Evolutionary conservation across 257 asterid species (phyloP), one percentile per base, ranked within the genome.

Genomic region (Scutellaria galericulata): DNA sequence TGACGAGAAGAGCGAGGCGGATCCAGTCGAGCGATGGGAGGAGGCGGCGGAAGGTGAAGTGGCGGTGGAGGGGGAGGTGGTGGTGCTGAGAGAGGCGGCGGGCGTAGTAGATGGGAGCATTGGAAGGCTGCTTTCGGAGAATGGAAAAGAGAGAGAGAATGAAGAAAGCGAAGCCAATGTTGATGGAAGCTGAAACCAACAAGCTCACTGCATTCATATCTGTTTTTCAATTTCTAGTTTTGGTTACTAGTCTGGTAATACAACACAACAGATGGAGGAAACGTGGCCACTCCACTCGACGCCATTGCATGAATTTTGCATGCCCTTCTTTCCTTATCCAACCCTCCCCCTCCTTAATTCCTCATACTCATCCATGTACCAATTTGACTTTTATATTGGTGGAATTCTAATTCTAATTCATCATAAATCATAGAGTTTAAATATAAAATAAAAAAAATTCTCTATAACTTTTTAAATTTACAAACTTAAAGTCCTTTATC

Each of bases 21-120:
- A 91, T 73, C 97, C 98, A 94, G 1, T 68, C 87, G 18, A 84
- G n/a, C 9, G 96, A 86, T 5, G 99, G 99, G 12, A 91, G 70
- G 15, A 91, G 62, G 15, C 89, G 87, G 15, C 83, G 66, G 68
- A 79, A 53, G 64, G 72, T 60, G 82, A 81, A 79, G 75, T 53
- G 78, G 67, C 46, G 82, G 54, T 74, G 83, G 80, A 83, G 78
- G 68, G 86, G 15, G 0, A 84, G 15, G 22, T 42, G 76, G 64
- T 77, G 92, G 85, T 86, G 87, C 75, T 88, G 86, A 9, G 91
- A 86, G 66, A 94, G 78, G 72, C 90, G 93, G 71, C 97, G 95
- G 41, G 98, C 85, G 72, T 64, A 85, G 83, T 89, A 94, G 0
- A 94, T 82, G 13, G 92, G 87, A 7, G 95, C 88, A 75, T 74